A percentile compares a stretch with the other conserved stretches of the same genome.
Conservation (phyloP, 345 rosid genomes). For the Adansonia digitata region DNA sequence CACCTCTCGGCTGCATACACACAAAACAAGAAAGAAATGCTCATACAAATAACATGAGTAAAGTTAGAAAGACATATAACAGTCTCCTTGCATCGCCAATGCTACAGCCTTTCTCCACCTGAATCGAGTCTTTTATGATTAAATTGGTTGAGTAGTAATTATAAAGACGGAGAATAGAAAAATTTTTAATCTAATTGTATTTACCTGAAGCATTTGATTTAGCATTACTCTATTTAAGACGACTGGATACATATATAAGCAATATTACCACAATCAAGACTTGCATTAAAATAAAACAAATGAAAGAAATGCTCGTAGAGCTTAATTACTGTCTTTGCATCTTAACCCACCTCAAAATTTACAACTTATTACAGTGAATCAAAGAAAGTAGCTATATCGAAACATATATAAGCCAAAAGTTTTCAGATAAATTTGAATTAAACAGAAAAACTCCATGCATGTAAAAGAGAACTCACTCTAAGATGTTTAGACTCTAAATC, state of each 20-base stretch:
- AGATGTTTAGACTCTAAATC: neutral
- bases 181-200: neutral
- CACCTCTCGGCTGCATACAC: slow-evolving; percentile 50
- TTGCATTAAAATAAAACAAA: neutral
- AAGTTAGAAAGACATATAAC: neutral
- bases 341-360: neutral
- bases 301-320: neutral
- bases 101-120: neutral
- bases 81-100: neutral
- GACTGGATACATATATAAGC: neutral
- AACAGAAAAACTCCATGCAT: slow-evolving; percentile 5
- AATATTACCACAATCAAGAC: neutral
- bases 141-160: neutral
- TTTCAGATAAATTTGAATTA: neutral
- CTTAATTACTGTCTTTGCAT: neutral
- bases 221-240: neutral
- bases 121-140: neutral
- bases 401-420: neutral
- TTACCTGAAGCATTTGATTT: neutral
- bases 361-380: neutral
- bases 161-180: neutral
- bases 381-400: neutral
- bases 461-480: neutral
- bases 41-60: neutral
- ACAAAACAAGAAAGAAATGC: neutral